Evolutionary conservation across 176 grass and related monocot species (phyloP).

Genomic region (Secale cereale): DNA sequence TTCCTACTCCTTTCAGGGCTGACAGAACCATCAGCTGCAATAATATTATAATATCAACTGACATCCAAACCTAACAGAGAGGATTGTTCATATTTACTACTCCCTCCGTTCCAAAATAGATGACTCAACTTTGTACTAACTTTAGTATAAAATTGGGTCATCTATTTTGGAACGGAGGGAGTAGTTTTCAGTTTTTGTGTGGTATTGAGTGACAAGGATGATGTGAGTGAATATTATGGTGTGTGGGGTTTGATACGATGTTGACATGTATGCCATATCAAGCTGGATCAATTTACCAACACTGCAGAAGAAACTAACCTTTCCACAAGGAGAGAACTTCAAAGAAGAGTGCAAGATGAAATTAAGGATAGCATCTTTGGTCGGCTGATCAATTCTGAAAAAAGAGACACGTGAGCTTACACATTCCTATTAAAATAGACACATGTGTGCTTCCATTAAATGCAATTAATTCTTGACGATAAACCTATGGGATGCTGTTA

Average conservation of each 20-base stretch:
- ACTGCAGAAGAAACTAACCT: constrained; percentile 57
- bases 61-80: background rate
- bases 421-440: background rate
- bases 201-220: background rate
- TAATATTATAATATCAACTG: constrained; percentile 1
- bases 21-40: constrained; percentile 76
- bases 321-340: constrained; percentile 63
- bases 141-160: no score
- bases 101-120: no score
- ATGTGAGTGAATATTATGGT: background rate
- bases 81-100: constrained; percentile 1
- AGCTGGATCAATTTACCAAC: background rate
- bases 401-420: constrained; percentile 8
- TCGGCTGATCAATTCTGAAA: constrained; percentile 70
- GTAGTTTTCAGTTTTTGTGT: background rate
- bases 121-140: no score
- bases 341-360: constrained; percentile 72
- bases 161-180: no score
- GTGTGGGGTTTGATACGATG: background rate
- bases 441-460: background rate
- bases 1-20: constrained; percentile 81
- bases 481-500: background rate
- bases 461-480: background rate
- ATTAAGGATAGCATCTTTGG: constrained; percentile 59
- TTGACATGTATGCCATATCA: background rate